Conservation (phyloP, 139 green algal species). For the Tetraselmis striata region DNA sequence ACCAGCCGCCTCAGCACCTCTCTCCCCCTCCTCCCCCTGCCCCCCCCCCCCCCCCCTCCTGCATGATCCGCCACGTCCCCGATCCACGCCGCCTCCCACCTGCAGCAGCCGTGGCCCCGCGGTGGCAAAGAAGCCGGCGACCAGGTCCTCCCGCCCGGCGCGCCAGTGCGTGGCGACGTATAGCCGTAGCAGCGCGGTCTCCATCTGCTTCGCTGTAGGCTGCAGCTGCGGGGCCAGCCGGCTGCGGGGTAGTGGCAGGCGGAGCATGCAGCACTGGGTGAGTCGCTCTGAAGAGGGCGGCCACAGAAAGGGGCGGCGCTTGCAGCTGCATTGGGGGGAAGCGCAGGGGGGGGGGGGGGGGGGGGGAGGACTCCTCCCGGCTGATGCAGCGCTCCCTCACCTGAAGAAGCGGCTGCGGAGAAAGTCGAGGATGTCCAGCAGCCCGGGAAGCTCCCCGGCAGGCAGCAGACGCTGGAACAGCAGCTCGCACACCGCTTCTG, state of each 20-base stretch:
- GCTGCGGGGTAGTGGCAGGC: too few species aligned
- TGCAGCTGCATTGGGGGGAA: too few species aligned
- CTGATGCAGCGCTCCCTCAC: not conserved
- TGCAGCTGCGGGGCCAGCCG: not conserved
- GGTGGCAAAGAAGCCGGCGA: not conserved
- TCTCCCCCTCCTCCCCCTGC: too few species aligned
- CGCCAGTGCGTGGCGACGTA: not conserved
- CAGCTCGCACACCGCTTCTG: not conserved
- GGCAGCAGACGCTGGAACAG: not conserved
- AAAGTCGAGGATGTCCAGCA: not conserved
- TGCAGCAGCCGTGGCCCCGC: not conserved
- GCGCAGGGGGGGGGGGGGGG: not conserved
- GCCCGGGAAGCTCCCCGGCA: not conserved
- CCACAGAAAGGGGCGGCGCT: not conserved
- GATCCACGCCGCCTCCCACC: too few species aligned
- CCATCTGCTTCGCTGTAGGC: not conserved
- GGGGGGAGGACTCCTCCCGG: too few species aligned
- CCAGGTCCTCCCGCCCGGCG: not conserved
- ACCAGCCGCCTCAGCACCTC: too few species aligned
- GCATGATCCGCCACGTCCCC: too few species aligned
- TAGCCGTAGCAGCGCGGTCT: not conserved
- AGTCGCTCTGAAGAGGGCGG: too few species aligned
- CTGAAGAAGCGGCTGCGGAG: not conserved
- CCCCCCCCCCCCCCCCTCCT: too few species aligned
- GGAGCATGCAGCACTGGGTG: too few species aligned